phyloP scores from a whole-genome alignment of 345 rosid species.

The Gossypioides kirkii region DNA sequence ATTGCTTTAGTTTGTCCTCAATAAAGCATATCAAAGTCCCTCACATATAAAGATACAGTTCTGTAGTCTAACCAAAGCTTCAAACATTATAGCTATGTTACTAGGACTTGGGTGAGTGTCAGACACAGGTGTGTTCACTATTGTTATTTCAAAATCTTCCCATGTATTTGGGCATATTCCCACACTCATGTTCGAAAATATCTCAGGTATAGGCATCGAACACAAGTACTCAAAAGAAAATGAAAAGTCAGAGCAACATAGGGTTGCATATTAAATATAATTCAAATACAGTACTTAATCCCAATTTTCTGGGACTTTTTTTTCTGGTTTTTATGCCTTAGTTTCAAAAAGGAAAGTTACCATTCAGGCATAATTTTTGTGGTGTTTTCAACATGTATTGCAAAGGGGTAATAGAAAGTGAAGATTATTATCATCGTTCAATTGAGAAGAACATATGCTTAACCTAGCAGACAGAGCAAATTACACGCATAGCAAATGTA shows the following conservation, averaged over 20 bases:
- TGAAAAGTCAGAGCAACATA: too few species aligned
- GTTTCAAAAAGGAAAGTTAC: not conserved
- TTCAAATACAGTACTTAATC: not conserved
- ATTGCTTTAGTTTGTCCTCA: not conserved
- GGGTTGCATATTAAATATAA: not conserved
- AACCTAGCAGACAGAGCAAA: not conserved
- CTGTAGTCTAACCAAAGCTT: not conserved
- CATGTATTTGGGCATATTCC: too few species aligned
- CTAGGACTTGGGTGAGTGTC: not conserved
- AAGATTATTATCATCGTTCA: not conserved
- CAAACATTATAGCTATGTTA: not conserved
- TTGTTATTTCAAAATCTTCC: too few species aligned
- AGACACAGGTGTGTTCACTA: too few species aligned
- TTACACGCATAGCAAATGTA: not conserved
- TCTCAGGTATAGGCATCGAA: too few species aligned
- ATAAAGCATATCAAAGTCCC: not conserved
- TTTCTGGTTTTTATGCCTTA: not conserved
- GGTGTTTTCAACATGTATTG: not conserved
- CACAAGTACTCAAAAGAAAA: too few species aligned
- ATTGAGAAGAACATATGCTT: not conserved
- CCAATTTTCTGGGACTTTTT: not conserved
- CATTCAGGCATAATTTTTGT: not conserved
- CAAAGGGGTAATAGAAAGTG: not conserved
- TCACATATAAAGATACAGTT: not conserved
- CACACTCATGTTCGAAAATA: too few species aligned